Evolutionary conservation across 306 rosid genomes (phyloP).

Genomic region (Gleditsia sinensis): DNA sequence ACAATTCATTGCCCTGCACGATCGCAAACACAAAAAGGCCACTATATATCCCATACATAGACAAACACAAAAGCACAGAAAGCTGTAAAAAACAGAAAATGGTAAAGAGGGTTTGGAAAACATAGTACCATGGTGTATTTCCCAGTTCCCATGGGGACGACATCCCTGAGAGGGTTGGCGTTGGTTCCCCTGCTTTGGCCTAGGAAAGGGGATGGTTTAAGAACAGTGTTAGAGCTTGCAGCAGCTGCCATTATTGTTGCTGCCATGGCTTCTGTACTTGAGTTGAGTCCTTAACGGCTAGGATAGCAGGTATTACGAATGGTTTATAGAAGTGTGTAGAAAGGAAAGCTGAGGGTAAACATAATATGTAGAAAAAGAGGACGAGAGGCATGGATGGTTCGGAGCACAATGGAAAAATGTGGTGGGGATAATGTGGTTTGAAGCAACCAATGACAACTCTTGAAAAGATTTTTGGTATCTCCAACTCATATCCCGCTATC

Average conservation of each 20-base stretch:
- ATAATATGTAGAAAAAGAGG: slow-evolving; percentile 24
- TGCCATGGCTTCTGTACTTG: slow-evolving; percentile 43
- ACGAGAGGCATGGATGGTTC: slow-evolving; percentile 19
- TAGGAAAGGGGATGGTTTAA: slow-evolving; percentile 71
- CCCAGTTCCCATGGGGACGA: slow-evolving; percentile 67
- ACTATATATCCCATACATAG: too few species aligned
- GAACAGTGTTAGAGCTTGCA: slow-evolving; percentile 65
- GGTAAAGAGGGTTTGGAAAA: neutral
- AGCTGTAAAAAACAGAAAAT: too few species aligned
- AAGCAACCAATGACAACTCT: slow-evolving; percentile 66
- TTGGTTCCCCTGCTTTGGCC: slow-evolving; percentile 58
- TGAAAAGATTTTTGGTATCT: slow-evolving; percentile 62
- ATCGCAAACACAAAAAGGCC: slow-evolving; percentile 32
- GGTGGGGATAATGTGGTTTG: slow-evolving; percentile 53
- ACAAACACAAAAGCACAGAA: too few species aligned
- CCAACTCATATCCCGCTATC: slow-evolving; percentile 67
- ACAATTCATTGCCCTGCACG: slow-evolving; percentile 75
- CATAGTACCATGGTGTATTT: slow-evolving; percentile 87
- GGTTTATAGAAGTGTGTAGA: slow-evolving; percentile 32
- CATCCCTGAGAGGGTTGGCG: slow-evolving; percentile 68
- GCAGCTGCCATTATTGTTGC: slow-evolving; percentile 75
- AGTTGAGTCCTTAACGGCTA: slow-evolving; percentile 11
- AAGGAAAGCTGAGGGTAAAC: slow-evolving; percentile 4
- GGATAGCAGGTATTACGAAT: neutral
- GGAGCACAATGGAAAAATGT: slow-evolving; percentile 26